Evolutionary conservation across 331 rosid genomes (phyloP), one percentile per base, ranked within the genome.

Genomic region (Malus hybrid): DNA sequence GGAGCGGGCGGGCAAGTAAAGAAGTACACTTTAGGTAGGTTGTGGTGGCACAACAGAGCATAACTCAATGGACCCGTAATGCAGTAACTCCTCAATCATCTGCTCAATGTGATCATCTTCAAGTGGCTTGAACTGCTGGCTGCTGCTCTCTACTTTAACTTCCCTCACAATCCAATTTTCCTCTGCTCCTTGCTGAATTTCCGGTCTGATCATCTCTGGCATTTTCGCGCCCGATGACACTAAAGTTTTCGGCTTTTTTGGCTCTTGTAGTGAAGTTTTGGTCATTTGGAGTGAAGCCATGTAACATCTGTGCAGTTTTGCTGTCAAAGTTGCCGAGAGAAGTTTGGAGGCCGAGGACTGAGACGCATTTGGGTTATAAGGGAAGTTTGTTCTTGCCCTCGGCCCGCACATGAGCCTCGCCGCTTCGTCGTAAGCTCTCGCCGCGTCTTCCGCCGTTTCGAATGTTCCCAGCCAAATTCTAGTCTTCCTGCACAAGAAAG

Each of bases 381-480:
- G 93, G 85, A 95, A 95, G 73, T 95, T 95, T 46, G 99, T 95
- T 66, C 97, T 83, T 4, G 99, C 97, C 34, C 99, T 89, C 0
- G 86, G 88, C 1, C 99, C 99, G 36, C 98, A 88, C 99, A 95
- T 92, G 55, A 95, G 84, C 79, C 99, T 88, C 2, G 99, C 98
- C 19, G 98, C 99, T 81, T 92, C 99, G 39, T 95, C 99, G 28
- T 95, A 95, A 3, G 99, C 99, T 70, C 89, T 80, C 0, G 99
- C 99, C 0, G 99, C 99, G 80, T 92, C 99, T 20, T 92, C 98
- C 1, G 98, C 97, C 1, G 99, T 95, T 79, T 92, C 99, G 68
- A 95, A 95, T 0, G 99, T 95, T 7, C 99, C 99, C 0, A 95
- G 88, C 99, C 99, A 95, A 77, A 95, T 92, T 76, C 99, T 88